Base-by-base conservation (phyloP, 2,329 filamentous ascomycete genomes). In the Penicillium sp. region DNA sequence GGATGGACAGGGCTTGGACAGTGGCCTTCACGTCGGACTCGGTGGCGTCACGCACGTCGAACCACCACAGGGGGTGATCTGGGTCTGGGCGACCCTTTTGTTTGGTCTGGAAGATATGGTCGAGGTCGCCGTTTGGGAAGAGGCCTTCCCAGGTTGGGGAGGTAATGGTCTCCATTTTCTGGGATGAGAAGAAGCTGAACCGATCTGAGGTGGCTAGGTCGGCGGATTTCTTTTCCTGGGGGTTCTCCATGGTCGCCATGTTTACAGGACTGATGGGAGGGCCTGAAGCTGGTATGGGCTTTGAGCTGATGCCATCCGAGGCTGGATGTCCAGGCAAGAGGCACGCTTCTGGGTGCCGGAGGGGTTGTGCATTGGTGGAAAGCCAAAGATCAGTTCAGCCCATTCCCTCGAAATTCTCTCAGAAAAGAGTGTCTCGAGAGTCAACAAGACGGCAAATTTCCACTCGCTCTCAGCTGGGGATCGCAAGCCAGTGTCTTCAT, bases 141-240 rank as follows among this genome's bases (percentile, higher is more conserved):
- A 58, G 37, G 3, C 32, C 48, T 2, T 51, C 50, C 53, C 55
- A 60, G 7, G 39, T 46, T 0, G 52, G 39, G 2, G 54, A 50
- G 2, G 38, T 28, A 20, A 21, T 35, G 6, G 41, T 31, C 11
- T 53, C 11, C 57, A 95, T 88, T 65, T 87, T 84, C 36, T 89
- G 85, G 0, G 90, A 95, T 0, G 89, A 95, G 67, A 96, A 97
- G 71, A 95, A 95, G 53, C 88, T 93, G 73, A 94, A 96, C 2
- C 90, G 80, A 59, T 88, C 89, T 20, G 78, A 80, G 23, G n/a
- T 18, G 72, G 51, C 15, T 65, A 3, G 58, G 48, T 73, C 32
- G 2, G 14, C 7, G 3, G 9, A n/a, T 14, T 32, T n/a, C 25
- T 48, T 38, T 34, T 37, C 44, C 21, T 30, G 26, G 19, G 15